Evolutionary conservation across 2,329 filamentous ascomycete species (phyloP).

Genomic region (Ophiocordyceps camponoti-floridani): DNA sequence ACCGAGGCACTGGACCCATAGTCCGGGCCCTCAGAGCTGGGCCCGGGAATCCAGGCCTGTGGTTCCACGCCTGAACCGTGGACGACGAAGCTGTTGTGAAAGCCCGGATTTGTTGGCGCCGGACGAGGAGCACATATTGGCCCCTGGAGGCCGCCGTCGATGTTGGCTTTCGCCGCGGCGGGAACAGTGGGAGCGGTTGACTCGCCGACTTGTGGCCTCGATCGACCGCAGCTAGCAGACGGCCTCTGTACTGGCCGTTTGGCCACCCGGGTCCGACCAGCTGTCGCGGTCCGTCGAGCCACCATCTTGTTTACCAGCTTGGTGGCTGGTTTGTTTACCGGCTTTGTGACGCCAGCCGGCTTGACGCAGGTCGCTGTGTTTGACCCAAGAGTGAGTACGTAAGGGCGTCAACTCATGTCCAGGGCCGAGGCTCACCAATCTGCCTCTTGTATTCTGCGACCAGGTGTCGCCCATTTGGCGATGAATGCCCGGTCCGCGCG

Average conservation of each 20-base stretch:
- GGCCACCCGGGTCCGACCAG: too few relatives aligned
- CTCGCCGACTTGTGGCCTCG: too few relatives aligned
- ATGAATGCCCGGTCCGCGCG: constrained; percentile 16
- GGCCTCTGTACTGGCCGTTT: too few relatives aligned
- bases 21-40: background rate
- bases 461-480: constrained; percentile 17
- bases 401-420: background rate
- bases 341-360: background rate
- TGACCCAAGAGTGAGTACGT: background rate
- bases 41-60: background rate
- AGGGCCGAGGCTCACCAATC: constrained; percentile 5
- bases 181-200: too few relatives aligned
- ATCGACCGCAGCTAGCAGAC: too few relatives aligned
- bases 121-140: background rate
- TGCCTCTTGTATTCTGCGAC: constrained; percentile 14
- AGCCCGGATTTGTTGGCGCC: background rate
- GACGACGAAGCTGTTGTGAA: background rate
- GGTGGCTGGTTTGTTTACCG: background rate
- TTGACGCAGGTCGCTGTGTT: constrained; percentile 1
- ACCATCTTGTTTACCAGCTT: background rate
- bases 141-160: background rate
- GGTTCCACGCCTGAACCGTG: too few relatives aligned
- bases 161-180: background rate
- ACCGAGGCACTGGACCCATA: background rate
- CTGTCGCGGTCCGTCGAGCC: background rate